Evolutionary conservation across 2,329 filamentous ascomycete genomes (phyloP).

Genomic region (Fusarium phyllophilum): DNA sequence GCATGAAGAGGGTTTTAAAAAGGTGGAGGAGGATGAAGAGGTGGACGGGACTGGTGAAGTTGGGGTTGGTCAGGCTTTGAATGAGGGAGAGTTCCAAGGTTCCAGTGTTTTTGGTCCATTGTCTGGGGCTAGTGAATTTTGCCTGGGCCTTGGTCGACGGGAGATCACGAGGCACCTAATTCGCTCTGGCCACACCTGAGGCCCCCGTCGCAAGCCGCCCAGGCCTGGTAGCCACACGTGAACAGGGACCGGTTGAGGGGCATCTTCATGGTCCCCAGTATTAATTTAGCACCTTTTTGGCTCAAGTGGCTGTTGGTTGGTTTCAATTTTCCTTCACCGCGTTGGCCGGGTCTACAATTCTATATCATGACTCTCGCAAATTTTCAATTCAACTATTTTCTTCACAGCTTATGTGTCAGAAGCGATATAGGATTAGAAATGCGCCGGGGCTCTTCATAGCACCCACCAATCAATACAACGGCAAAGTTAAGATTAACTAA

Average conservation of each 20-base stretch:
- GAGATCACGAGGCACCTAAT: conserved; percentile 32
- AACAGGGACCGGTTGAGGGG: conserved; percentile 19
- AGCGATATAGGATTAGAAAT: conserved; percentile 18
- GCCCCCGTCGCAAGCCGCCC: conserved; percentile 12
- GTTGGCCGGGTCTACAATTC: background rate
- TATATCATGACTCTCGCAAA: conserved; percentile 23
- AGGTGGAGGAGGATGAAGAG: conserved; percentile 32
- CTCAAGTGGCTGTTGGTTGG: conserved; percentile 3
- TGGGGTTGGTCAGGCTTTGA: conserved; percentile 32
- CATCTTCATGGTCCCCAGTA: conserved; percentile 8
- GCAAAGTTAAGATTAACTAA: conserved; percentile 17
- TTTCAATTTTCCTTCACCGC: conserved; percentile 13
- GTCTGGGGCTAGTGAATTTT: conserved; percentile 37
- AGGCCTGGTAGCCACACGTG: conserved; percentile 26
- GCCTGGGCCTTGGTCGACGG: conserved; percentile 16
- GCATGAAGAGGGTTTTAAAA: conserved; percentile 22
- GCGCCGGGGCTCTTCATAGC: background rate
- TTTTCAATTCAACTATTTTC: background rate
- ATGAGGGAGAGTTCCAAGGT: conserved; percentile 32
- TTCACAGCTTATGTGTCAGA: conserved; percentile 5
- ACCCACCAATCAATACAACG: conserved; percentile 9
- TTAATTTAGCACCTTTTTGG: conserved; percentile 12
- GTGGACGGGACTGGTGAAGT: conserved; percentile 25
- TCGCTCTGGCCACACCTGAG: conserved; percentile 30
- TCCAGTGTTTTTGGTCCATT: conserved; percentile 32